Evolutionary conservation across 2,329 filamentous ascomycete species (phyloP).

Genomic region (Trichoderma endophyticum): DNA sequence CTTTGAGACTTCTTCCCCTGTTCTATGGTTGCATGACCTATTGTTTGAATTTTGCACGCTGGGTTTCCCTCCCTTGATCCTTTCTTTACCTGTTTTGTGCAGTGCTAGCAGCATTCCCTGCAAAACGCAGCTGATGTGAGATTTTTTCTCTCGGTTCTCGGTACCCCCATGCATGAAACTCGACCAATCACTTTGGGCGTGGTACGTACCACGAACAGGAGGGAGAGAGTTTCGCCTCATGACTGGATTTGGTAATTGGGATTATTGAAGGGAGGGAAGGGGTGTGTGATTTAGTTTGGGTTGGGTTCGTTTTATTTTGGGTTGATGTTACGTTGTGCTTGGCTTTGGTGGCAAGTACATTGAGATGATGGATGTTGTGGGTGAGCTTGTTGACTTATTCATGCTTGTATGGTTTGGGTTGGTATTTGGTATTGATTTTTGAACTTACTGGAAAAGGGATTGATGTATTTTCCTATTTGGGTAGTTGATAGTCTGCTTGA

Average conservation of each 20-base stretch:
- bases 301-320: not conserved
- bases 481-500: not conserved
- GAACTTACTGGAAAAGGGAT: not conserved
- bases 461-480: not conserved
- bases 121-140: slow-evolving; percentile 5
- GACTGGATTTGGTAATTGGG: not conserved
- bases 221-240: not conserved
- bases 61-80: not conserved
- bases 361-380: not conserved
- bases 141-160: not conserved
- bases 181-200: not conserved
- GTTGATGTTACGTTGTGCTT: not conserved
- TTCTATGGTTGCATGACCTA: not conserved
- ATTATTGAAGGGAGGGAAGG: not conserved
- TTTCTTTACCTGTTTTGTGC: not conserved
- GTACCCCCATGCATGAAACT: not conserved
- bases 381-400: not conserved
- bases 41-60: not conserved
- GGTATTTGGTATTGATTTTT: not conserved
- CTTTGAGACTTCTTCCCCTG: not conserved
- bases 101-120: not conserved
- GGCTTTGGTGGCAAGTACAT: not conserved
- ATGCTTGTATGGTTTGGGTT: not conserved
- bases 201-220: not conserved
- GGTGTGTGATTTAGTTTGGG: too few species aligned